Percentiles rank a stretch among this genome's conserved stretches.
These are phyloP conservation scores for Rhodotorula sp. DNA, from an alignment of 1,284 basidiomycete species.

Conservation along the genomic window DNA sequence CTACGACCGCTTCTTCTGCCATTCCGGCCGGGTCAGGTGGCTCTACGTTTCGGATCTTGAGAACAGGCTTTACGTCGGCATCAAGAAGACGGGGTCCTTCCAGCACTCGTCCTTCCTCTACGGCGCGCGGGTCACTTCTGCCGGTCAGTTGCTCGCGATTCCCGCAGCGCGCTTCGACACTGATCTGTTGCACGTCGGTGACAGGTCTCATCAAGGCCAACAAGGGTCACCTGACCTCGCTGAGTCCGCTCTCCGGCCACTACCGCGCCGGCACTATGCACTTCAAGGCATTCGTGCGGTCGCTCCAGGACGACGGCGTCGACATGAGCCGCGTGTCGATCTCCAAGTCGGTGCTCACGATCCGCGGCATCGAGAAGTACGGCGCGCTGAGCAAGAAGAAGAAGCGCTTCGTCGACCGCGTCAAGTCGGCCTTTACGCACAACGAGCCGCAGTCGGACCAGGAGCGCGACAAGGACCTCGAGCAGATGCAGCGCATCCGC, in stretches of 20 bases:
- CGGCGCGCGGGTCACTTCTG: conserved; percentile 57
- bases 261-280: conserved; percentile 61
- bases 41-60: conserved; percentile 41
- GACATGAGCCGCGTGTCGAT: conserved; percentile 55
- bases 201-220: conserved; percentile 66
- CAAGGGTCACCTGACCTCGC: conserved; percentile 63
- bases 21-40: conserved; percentile 27
- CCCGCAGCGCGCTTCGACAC: conserved; percentile 8
- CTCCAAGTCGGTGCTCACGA: conserved; percentile 38
- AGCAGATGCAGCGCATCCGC: conserved; percentile 35
- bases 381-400: conserved; percentile 48
- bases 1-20: conserved; percentile 26
- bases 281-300: conserved; percentile 64
- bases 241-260: conserved; percentile 65
- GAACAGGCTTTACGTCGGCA: conserved; percentile 66
- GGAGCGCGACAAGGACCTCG: conserved; percentile 28
- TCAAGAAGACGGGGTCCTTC: conserved; percentile 65
- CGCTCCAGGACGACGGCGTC: conserved; percentile 61
- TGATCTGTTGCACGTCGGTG: conserved; percentile 55
- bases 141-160: conserved; percentile 33
- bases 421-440: conserved; percentile 22
- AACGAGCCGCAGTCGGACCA: conserved; percentile 34
- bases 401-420: conserved; percentile 39
- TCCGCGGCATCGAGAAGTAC: conserved; percentile 50
- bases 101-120: conserved; percentile 69